Conservation (phyloP, 768 basidiomycete species). For the Hebeloma cylindrosporum region DNA sequence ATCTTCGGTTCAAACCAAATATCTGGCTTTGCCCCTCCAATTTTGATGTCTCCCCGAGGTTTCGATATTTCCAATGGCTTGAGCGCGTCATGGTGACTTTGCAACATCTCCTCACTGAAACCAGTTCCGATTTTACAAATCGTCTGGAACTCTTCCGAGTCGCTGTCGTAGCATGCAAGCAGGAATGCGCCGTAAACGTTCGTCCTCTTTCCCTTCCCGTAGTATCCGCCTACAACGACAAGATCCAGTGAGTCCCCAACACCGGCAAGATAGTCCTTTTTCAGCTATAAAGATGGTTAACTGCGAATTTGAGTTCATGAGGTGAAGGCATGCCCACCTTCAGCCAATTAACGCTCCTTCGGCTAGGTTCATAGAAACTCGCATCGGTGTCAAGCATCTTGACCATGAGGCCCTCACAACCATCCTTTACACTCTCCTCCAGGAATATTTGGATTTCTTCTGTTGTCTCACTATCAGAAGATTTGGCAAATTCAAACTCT, state of each 20-base stretch:
- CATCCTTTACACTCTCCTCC: slow-evolving; percentile 96
- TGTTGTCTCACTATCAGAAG: slow-evolving; percentile 82
- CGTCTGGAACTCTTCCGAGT: slow-evolving; percentile 92
- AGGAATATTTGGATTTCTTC: slow-evolving; percentile 96
- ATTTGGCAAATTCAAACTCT: slow-evolving; percentile 93
- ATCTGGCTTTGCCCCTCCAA: slow-evolving; percentile 94
- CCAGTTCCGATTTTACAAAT: slow-evolving; percentile 99
- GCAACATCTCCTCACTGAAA: slow-evolving; percentile 89
- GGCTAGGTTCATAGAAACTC: slow-evolving; percentile 93
- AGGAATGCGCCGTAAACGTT: slow-evolving; percentile 98
- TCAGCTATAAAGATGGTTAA: slow-evolving; percentile 58
- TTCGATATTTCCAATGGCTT: slow-evolving; percentile 73
- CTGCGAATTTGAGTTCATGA: neutral
- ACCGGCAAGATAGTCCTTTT: slow-evolving; percentile 97
- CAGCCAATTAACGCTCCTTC: slow-evolving; percentile 95
- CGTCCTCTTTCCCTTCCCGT: slow-evolving; percentile 97
- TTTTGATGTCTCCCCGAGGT: slow-evolving; percentile 79
- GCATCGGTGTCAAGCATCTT: slow-evolving; percentile 95
- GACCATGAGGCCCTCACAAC: slow-evolving; percentile 99
- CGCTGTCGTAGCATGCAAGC: slow-evolving; percentile 93
- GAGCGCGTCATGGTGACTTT: slow-evolving; percentile 76
- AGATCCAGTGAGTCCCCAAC: slow-evolving; percentile 97
- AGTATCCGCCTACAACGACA: slow-evolving; percentile 96
- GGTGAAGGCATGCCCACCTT: slow-evolving; percentile 58
- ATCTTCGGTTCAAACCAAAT: slow-evolving; percentile 97